Evolutionary conservation across 2,329 filamentous ascomycete genomes (phyloP), one percentile per base, ranked within the genome.

Genomic region (Colletotrichum sp.): DNA sequence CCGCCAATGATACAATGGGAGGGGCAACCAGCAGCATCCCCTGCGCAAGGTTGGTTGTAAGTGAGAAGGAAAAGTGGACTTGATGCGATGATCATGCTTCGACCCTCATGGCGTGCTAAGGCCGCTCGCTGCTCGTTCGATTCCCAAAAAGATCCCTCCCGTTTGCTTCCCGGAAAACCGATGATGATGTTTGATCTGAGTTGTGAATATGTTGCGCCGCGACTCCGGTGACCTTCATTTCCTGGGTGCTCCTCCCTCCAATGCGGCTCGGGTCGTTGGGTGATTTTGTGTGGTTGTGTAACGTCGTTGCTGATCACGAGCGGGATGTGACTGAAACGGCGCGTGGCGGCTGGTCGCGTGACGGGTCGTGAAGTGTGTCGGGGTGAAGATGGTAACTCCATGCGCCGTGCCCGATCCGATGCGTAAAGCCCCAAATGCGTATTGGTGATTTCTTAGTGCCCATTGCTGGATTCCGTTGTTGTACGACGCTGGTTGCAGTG

Each of bases 91-190:
- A 64, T 52, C 44, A 52, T 52, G 44, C 44, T 52, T 59, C 64
- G 49, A 73, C 64, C 70, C 32, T 68, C 32, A 69, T 76, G 70
- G 70, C 70, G 70, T 74, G 57, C 59, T 61, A 25, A 29, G 9
- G 32, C 44, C 32, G 52, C 30, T 39, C 29, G n/a, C 32, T 25
- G 22, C 69, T 25, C 29, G 36, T 25, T 8, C 64, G 25, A 52
- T n/a, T 13, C 44, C 65, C 65, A 52, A 52, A 66, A 49, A 52
- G n/a, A n/a, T 32, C 22, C 15, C 22, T 25, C 62, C n/a, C 30
- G 30, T 22, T 63, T 63, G 61, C 13, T 22, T n/a, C 12, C n/a
- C 44, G n/a, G 11, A 57, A 66, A 22, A n/a, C 15, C n/a, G 27
- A 55, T 59, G 67, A n/a, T 55, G 25, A 44, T 39, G 9, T 19